Percentiles rank a stretch among this genome's conserved stretches.
Evolutionary conservation across 2,329 filamentous ascomycete genomes (phyloP).

Genomic region (Neonectria ditissima): DNA sequence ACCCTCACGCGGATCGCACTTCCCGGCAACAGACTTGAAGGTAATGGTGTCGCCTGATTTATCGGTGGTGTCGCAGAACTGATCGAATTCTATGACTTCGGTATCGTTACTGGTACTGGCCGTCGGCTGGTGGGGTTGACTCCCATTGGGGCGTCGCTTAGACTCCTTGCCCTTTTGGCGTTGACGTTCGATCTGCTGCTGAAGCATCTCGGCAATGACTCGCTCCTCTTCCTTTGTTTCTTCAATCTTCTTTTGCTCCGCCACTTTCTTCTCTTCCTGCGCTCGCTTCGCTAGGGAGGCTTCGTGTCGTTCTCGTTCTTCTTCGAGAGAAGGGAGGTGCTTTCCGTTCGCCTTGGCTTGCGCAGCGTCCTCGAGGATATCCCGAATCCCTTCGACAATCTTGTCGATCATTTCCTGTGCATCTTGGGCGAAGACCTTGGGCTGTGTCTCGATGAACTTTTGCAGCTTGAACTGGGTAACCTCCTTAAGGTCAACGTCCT

Average conservation of each 20-base stretch:
- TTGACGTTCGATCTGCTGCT: slow-evolving; percentile 77
- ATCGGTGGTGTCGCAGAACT: slow-evolving; percentile 72
- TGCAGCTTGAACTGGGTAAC: slow-evolving; percentile 78
- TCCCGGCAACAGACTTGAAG: slow-evolving; percentile 79
- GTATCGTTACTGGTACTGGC: slow-evolving; percentile 44
- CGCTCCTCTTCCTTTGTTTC: slow-evolving; percentile 77
- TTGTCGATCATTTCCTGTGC: slow-evolving; percentile 72
- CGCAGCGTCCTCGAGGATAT: slow-evolving; percentile 88
- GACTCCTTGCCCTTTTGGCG: slow-evolving; percentile 73
- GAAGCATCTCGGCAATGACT: slow-evolving; percentile 76
- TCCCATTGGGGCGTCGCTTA: slow-evolving; percentile 64
- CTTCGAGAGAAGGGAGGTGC: slow-evolving; percentile 86
- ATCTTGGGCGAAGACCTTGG: slow-evolving; percentile 63
- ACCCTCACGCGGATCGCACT: slow-evolving; percentile 73
- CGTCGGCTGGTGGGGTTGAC: slow-evolving; percentile 41
- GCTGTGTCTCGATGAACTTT: slow-evolving; percentile 70
- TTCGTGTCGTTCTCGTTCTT: slow-evolving; percentile 87
- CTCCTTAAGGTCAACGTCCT: slow-evolving; percentile 74
- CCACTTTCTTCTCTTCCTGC: slow-evolving; percentile 65
- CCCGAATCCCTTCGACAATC: slow-evolving; percentile 76
- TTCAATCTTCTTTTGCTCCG: slow-evolving; percentile 65
- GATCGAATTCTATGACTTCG: slow-evolving; percentile 71
- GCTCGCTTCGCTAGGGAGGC: slow-evolving; percentile 74
- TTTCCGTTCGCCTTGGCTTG: slow-evolving; percentile 79
- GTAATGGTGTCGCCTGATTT: slow-evolving; percentile 70